A percentile compares a stretch with the other conserved stretches of the same genome.
phyloP scores from a whole-genome alignment of 495 filamentous ascomycete species.

The Cercophora newfieldiana region DNA sequence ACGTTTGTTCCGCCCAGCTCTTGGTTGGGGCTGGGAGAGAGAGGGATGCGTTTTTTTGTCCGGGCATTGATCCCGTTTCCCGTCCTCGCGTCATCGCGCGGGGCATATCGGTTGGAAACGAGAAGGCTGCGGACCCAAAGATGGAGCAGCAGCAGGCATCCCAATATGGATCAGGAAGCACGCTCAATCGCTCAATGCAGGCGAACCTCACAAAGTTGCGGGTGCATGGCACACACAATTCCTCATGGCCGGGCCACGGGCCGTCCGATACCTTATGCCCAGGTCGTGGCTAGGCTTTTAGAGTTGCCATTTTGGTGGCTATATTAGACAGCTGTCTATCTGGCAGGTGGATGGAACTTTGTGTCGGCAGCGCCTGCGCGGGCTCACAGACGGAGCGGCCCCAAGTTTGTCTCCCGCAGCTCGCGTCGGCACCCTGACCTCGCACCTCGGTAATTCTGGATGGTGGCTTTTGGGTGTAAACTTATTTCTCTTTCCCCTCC shows the following conservation, averaged over 20 bases:
- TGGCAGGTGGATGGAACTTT: not conserved
- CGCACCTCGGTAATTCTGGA: not conserved
- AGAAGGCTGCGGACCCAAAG: constrained; percentile 1
- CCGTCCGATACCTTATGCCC: not conserved
- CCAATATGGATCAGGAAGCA: constrained; percentile 1
- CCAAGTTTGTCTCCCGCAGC: not conserved
- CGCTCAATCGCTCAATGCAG: not conserved
- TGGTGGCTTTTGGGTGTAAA: too few relatives aligned
- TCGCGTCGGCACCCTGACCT: not conserved
- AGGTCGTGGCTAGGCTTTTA: not conserved
- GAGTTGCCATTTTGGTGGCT: not conserved
- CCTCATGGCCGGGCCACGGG: not conserved
- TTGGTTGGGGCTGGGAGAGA: too few relatives aligned
- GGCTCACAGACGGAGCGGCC: not conserved
- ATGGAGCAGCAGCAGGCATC: not conserved
- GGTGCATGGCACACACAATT: not conserved
- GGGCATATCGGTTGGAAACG: constrained; percentile 6
- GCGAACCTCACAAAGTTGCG: not conserved
- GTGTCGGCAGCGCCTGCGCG: not conserved
- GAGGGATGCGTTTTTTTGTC: too few relatives aligned
- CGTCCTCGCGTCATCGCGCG: not conserved
- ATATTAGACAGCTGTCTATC: not conserved
- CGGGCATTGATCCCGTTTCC: not conserved
- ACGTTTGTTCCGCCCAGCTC: not conserved
- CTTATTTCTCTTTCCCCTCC: not conserved